Evolutionary conservation across 2,329 filamentous ascomycete species (phyloP), one percentile per base, ranked within the genome.

Genomic region (Hypoxylon sp.): DNA sequence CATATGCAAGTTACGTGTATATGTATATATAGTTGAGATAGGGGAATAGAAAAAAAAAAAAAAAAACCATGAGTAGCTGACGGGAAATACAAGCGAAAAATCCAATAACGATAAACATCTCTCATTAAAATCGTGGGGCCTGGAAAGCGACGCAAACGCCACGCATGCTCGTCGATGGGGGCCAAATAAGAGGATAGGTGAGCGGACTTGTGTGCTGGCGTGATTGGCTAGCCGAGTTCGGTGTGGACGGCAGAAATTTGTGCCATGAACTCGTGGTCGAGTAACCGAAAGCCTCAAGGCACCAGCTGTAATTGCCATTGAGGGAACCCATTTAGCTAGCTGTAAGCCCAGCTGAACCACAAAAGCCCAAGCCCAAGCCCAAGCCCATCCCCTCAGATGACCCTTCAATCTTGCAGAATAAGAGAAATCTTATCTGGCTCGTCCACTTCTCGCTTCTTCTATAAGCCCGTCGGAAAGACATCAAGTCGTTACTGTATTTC

Each of bases 401-500:
- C 33, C 30, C 50, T 22, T 25, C n/a, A 51, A n/a, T 57, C 50
- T 35, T 40, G 30, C 5, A 53, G 42, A 31, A 14, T 17, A 37
- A 37, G 30, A 54, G 8, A 27, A 49, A 51, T 57, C 37, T 46
- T 40, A 31, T 46, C 46, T 56, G 42, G 49, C 40, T 69, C 35
- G 37, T 64, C 51, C 61, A 68, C 48, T 63, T 62, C 67, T 53
- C 46, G 46, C 54, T 66, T 64, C 62, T 59, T 44, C 65, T 57
- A 51, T 63, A 31, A 66, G 65, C 49, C 46, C 42, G 40, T 57
- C 35, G 61, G 51, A 61, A 71, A 68, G 62, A 73, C 73, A 73
- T 76, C 70, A 75, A 71, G 57, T 76, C 75, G 75, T 77, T 75
- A 76, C 75, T 77, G 75, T 68, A 74, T 75, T 58, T 73, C 71